phyloP scores from a whole-genome alignment of 2,329 filamentous ascomycete genomes.

The Bipolaris oryzae region DNA sequence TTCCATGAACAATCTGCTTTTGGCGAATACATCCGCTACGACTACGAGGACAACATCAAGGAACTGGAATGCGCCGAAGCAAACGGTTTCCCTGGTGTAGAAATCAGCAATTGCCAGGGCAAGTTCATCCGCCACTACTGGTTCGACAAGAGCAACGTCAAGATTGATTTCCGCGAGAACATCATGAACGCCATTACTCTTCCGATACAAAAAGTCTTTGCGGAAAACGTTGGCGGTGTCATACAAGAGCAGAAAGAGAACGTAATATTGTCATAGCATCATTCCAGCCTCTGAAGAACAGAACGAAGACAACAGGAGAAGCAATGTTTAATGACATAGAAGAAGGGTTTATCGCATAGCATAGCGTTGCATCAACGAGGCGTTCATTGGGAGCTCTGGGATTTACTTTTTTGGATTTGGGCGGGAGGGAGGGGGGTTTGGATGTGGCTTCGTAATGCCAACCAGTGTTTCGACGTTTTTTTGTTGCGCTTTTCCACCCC shows the following conservation, averaged over 20 bases:
- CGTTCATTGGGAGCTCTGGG: slow-evolving; percentile 18
- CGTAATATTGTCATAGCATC: slow-evolving; percentile 24
- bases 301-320: slow-evolving; percentile 5
- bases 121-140: slow-evolving; percentile 48
- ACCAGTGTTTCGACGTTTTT: slow-evolving; percentile 5
- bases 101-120: slow-evolving; percentile 45
- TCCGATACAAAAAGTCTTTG: slow-evolving; percentile 44
- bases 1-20: slow-evolving; percentile 51
- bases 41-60: slow-evolving; percentile 46
- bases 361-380: slow-evolving; percentile 35
- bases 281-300: neutral
- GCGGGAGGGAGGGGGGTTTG: neutral
- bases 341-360: slow-evolving; percentile 17
- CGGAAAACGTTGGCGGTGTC: slow-evolving; percentile 37
- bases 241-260: slow-evolving; percentile 40
- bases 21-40: slow-evolving; percentile 49
- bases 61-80: slow-evolving; percentile 48
- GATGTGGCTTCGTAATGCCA: neutral
- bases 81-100: slow-evolving; percentile 47
- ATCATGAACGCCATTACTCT: slow-evolving; percentile 48
- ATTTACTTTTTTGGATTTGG: slow-evolving; percentile 5
- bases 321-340: slow-evolving; percentile 37
- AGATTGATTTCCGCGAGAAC: slow-evolving; percentile 43
- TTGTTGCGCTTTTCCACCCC: slow-evolving; percentile 17
- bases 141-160: slow-evolving; percentile 46